Base-by-base conservation (phyloP, 306 rosid species). In the Phaseolus lunatus region DNA sequence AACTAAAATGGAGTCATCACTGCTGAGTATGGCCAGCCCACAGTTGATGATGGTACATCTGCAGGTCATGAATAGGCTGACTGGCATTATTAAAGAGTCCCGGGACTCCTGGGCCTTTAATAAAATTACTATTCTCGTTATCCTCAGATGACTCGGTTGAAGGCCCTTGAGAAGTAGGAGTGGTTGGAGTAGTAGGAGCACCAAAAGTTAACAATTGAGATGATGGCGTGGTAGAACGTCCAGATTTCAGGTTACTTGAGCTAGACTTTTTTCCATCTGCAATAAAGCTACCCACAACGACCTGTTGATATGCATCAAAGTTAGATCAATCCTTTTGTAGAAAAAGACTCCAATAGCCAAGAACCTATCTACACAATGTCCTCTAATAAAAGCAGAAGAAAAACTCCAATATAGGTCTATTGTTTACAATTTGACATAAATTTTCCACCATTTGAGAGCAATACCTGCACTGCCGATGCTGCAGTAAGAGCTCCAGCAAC, bases 81-180 rank as follows among this genome's bases (percentile, higher is more conserved):
- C 52, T 65, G 29, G 79, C 35, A 75, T 81, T 90, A 35, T 33
- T 79, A 80, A 61, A 86, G 84, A 82, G 74, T 61, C 80, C 93
- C 35, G 20, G 22, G 6, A 5, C 67, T 2, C 22, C 67, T 8
- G 88, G 86, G 23, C 84, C 88, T 59, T 85, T 78, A 61, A 80
- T 82, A 37, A 89, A 85, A 52, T 90, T 87, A 84, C 86, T 58
- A 57, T 83, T 84, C 5, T 86, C 93, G 15, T 87, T 84, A 58
- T 90, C 97, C 2, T 84, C 96, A 14, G 97, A 88, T 4, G 97
- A 90, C 24, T 88, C 91, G 6, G 90, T 82, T 41, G 97, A 89
- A 49, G 73, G 86, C 66, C 90, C 96, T 76, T 85, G 89, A 22
- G 96, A 88, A 3, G 86, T 49, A 35, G 90, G 90, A 84, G 86